phyloP scores from a whole-genome alignment of 2,329 filamentous ascomycete species.

The Zymoseptoria brevis region DNA sequence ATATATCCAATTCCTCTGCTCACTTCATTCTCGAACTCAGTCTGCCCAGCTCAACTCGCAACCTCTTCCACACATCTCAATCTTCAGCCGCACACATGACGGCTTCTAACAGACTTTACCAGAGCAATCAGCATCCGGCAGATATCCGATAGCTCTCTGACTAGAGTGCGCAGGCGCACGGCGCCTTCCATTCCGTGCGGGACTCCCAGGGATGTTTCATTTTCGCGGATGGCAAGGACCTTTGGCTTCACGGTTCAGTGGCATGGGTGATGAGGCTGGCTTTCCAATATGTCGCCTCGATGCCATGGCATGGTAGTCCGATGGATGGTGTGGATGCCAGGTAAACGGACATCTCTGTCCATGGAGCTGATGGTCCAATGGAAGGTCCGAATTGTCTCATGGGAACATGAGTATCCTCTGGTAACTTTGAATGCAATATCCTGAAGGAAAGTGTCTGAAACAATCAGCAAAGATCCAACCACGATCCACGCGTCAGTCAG shows the following conservation, averaged over 20 bases:
- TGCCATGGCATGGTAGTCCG: background rate
- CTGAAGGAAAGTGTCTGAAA: background rate
- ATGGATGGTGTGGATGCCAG: background rate
- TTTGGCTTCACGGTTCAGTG: background rate
- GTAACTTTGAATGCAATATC: background rate
- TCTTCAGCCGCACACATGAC: too few relatives aligned
- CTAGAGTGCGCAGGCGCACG: too few relatives aligned
- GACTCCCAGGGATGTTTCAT: background rate
- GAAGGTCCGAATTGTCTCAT: background rate
- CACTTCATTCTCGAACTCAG: too few relatives aligned
- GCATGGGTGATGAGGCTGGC: background rate
- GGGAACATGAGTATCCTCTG: background rate
- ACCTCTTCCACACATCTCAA: too few relatives aligned
- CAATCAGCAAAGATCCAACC: background rate
- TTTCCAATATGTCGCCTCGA: background rate
- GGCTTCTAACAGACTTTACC: too few relatives aligned
- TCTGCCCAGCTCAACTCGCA: too few relatives aligned
- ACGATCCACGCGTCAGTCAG: background rate
- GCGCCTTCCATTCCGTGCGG: background rate
- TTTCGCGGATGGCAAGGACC: background rate
- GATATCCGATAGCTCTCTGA: too few relatives aligned
- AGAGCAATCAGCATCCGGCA: too few relatives aligned
- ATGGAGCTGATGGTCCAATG: background rate
- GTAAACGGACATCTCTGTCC: background rate
- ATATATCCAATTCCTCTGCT: too few relatives aligned